Evolutionary conservation across 2,329 filamentous ascomycete species (phyloP).

Genomic region (Pseudogymnoascus pannorum): DNA sequence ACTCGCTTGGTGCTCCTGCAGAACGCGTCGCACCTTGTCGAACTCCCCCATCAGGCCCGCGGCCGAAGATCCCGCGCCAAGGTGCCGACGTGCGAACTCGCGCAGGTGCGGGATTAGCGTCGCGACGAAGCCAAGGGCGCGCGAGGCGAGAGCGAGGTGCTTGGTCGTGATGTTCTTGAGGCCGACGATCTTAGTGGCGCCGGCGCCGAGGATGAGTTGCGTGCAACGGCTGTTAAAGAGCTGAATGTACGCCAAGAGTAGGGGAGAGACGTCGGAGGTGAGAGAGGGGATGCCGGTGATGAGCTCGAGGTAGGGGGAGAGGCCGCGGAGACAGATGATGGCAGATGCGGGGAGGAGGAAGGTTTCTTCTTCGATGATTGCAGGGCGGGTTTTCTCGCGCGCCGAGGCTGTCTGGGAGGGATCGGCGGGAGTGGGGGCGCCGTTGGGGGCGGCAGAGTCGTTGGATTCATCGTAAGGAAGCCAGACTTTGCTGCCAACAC

Average conservation of each 20-base stretch:
- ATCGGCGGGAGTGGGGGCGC: conserved; percentile 21
- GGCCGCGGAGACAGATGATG: conserved; percentile 69
- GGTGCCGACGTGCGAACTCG: conserved; percentile 80
- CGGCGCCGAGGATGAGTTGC: conserved; percentile 93
- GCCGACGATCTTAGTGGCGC: conserved; percentile 79
- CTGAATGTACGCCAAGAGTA: conserved; percentile 78
- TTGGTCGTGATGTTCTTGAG: conserved; percentile 95
- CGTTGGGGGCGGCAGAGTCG: conserved; percentile 32
- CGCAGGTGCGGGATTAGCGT: conserved; percentile 82
- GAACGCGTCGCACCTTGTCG: conserved; percentile 24
- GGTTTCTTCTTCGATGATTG: conserved; percentile 73
- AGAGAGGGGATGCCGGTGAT: conserved; percentile 82
- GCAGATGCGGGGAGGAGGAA: conserved; percentile 84
- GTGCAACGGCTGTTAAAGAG: conserved; percentile 93
- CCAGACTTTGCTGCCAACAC: conserved; percentile 53
- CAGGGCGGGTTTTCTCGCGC: conserved; percentile 62
- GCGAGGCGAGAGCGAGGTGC: conserved; percentile 84
- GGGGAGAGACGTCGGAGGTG: conserved; percentile 71
- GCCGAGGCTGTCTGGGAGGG: conserved; percentile 18
- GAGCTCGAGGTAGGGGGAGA: conserved; percentile 76
- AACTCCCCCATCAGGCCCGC: conserved; percentile 45
- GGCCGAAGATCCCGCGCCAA: conserved; percentile 41
- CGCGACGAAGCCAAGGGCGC: conserved; percentile 81
- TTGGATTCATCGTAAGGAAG: conserved; percentile 32
- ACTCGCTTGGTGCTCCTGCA: conserved; percentile 61